A percentile compares a stretch with the other conserved stretches of the same genome.
These are phyloP conservation scores for Lactifluus hygrophoroides DNA, from an alignment of 768 basidiomycete genomes.

Conservation along the genomic window DNA sequence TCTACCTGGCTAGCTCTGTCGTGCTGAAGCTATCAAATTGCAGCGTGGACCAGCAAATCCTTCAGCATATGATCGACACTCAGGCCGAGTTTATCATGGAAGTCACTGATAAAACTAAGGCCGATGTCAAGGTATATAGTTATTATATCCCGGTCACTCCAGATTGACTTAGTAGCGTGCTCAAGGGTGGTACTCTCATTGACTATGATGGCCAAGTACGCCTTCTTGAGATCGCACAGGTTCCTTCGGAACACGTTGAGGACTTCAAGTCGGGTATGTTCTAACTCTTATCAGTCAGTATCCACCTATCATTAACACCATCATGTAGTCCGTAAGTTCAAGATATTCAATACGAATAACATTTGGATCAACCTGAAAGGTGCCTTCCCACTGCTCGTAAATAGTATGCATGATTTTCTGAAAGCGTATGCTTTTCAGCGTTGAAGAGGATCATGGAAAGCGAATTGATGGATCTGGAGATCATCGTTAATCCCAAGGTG, in stretches of 20 bases:
- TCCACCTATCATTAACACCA: slow-evolving; percentile 1
- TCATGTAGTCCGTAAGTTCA: slow-evolving; percentile 70
- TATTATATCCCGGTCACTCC: not conserved
- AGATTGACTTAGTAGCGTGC: not conserved
- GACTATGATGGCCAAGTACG: slow-evolving; percentile 86
- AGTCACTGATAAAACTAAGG: slow-evolving; percentile 96
- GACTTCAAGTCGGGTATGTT: slow-evolving; percentile 75
- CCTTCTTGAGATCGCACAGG: slow-evolving; percentile 90
- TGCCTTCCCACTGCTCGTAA: slow-evolving; percentile 19
- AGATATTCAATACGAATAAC: slow-evolving; percentile 88
- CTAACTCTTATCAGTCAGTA: not conserved
- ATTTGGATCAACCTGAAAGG: slow-evolving; percentile 74
- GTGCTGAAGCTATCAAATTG: not conserved
- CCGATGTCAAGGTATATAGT: slow-evolving; percentile 45
- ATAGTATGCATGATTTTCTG: not conserved
- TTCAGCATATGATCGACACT: slow-evolving; percentile 78
- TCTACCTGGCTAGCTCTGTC: not conserved
- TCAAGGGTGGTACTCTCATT: slow-evolving; percentile 75
- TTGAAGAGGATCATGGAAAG: slow-evolving; percentile 85
- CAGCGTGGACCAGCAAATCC: slow-evolving; percentile 42
- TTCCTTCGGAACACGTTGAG: slow-evolving; percentile 86
- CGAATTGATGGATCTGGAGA: slow-evolving; percentile 85
- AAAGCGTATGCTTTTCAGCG: slow-evolving; percentile 36
- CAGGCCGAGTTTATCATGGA: slow-evolving; percentile 89
- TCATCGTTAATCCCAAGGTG: slow-evolving; percentile 88